Conservation (phyloP, 2,329 filamentous ascomycete species). For the Diaporthe eres region DNA sequence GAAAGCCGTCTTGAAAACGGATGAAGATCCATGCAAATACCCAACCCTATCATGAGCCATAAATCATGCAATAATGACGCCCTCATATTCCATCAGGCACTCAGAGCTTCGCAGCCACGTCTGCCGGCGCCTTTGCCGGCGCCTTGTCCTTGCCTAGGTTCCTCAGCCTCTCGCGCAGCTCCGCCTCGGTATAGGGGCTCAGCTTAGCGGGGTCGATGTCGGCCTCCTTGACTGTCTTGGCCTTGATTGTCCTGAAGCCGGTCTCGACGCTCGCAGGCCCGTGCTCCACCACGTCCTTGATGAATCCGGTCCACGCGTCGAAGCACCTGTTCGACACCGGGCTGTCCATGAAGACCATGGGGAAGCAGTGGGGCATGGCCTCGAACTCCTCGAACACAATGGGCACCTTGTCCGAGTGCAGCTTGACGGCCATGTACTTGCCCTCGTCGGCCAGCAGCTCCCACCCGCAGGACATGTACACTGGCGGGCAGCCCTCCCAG, state of each 20-base stretch:
- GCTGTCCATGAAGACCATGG: slow-evolving; percentile 65
- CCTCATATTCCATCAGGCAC: neutral
- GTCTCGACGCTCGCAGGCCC: slow-evolving; percentile 51
- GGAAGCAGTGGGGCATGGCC: slow-evolving; percentile 85
- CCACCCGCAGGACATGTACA: slow-evolving; percentile 78
- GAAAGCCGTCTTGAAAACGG: slow-evolving; percentile 11
- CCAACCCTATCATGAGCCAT: neutral
- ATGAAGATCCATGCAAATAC: slow-evolving; percentile 9
- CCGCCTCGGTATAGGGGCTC: slow-evolving; percentile 58
- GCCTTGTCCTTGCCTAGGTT: slow-evolving; percentile 47
- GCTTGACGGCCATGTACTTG: slow-evolving; percentile 69
- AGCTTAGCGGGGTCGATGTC: slow-evolving; percentile 59
- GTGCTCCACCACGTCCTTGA: slow-evolving; percentile 57
- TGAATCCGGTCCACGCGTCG: slow-evolving; percentile 69
- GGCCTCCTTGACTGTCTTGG: slow-evolving; percentile 65
- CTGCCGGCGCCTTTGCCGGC: slow-evolving; percentile 39
- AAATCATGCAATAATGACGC: slow-evolving; percentile 13
- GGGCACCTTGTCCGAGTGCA: slow-evolving; percentile 69
- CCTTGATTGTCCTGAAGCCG: slow-evolving; percentile 61
- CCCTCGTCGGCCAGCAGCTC: slow-evolving; percentile 80
- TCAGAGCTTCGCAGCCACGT: slow-evolving; percentile 41
- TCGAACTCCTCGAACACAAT: slow-evolving; percentile 82
- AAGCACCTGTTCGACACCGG: slow-evolving; percentile 66
- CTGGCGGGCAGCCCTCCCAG: slow-evolving; percentile 75
- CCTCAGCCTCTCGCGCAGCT: slow-evolving; percentile 57